Conservation (phyloP, 306 rosid species). For the Vigna mungo region DNA sequence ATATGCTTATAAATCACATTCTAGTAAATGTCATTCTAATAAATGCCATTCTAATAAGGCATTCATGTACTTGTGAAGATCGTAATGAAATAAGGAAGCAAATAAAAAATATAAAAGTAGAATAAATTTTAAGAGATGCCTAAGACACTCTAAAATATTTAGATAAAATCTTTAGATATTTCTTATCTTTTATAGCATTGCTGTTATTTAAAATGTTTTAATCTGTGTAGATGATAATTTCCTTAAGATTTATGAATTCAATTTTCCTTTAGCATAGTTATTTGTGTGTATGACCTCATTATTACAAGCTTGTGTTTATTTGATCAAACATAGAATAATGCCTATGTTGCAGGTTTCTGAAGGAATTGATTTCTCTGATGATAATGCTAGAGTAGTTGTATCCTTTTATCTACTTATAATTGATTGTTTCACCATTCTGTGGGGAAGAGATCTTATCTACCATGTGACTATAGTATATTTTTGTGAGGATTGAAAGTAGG, state of each 20-base stretch:
- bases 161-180: too few relatives aligned
- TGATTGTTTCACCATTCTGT: constrained; percentile 6
- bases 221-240: neutral
- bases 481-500: constrained; percentile 20
- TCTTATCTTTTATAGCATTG: too few relatives aligned
- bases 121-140: too few relatives aligned
- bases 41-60: too few relatives aligned
- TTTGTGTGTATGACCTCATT: constrained; percentile 27
- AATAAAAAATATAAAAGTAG: too few relatives aligned
- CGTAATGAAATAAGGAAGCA: too few relatives aligned
- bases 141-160: too few relatives aligned
- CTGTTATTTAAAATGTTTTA: constrained; percentile 9
- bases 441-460: constrained; percentile 25
- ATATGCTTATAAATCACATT: too few relatives aligned
- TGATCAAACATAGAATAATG: constrained; percentile 31
- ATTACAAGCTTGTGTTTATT: constrained; percentile 38
- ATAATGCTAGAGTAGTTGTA: constrained; percentile 94
- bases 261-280: constrained; percentile 16
- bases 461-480: constrained; percentile 9
- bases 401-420: constrained; percentile 59
- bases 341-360: constrained; percentile 93
- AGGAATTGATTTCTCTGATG: constrained; percentile 96
- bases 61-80: too few relatives aligned
- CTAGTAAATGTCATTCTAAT: too few relatives aligned
- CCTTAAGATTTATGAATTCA: neutral